A percentile compares a stretch with the other conserved stretches of the same genome.
These are phyloP conservation scores for Candida labiduridarum DNA, from an alignment of 1,139 yeast genomes.

Conservation along the genomic window DNA sequence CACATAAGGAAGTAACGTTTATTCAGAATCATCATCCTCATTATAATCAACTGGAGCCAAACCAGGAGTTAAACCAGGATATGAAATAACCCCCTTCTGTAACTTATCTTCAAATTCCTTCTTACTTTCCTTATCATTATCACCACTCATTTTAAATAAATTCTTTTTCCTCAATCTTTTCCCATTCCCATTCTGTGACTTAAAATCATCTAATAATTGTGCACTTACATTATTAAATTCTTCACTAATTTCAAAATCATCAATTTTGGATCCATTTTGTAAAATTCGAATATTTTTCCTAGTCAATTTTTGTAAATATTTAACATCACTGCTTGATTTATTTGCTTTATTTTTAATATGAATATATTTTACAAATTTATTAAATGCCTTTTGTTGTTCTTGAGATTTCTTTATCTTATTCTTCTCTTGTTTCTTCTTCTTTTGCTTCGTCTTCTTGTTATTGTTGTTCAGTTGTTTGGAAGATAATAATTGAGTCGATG, in stretches of 20 bases:
- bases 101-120: constrained; percentile 48
- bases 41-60: constrained; percentile 82
- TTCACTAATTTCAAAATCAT: constrained; percentile 41
- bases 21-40: constrained; percentile 46
- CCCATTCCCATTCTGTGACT: constrained; percentile 21
- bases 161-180: constrained; percentile 35
- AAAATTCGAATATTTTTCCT: constrained; percentile 51
- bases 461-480: background rate
- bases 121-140: constrained; percentile 2
- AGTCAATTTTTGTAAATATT: constrained; percentile 51
- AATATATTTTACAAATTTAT: constrained; percentile 53
- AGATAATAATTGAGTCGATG: background rate
- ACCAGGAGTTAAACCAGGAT: constrained; percentile 86
- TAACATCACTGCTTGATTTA: constrained; percentile 47
- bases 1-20: constrained; percentile 9
- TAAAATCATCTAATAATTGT: constrained; percentile 35
- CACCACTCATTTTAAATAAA: constrained; percentile 1
- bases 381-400: constrained; percentile 42
- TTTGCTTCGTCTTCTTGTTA: constrained; percentile 22
- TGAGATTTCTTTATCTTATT: constrained; percentile 37
- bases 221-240: constrained; percentile 48
- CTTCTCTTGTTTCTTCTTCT: constrained; percentile 35
- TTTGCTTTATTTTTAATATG: constrained; percentile 42
- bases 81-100: constrained; percentile 44
- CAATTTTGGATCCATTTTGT: constrained; percentile 47